Evolutionary conservation across 116 monocot species (phyloP).

Genomic region (Trichopus zeylanicus): DNA sequence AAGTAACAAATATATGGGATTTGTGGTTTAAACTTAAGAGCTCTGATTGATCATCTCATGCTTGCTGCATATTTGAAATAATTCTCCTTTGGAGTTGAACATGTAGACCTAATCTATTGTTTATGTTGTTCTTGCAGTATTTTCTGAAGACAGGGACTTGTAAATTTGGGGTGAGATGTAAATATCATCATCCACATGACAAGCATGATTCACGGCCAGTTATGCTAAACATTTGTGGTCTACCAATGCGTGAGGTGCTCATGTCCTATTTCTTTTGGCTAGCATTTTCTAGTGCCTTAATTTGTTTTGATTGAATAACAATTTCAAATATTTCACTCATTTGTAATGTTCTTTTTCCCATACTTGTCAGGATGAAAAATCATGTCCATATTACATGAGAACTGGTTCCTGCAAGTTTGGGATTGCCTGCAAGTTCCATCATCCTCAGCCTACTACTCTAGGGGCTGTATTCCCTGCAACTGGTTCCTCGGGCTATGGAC

Average conservation of each 20-base stretch:
- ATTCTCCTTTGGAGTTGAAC: neutral
- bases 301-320: too few relatives aligned
- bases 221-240: constrained; percentile 45
- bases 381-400: constrained; percentile 85
- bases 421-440: constrained; percentile 78
- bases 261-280: neutral
- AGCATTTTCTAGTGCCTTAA: neutral
- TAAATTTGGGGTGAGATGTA: constrained; percentile 73
- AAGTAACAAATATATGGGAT: neutral
- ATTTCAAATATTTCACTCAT: too few relatives aligned
- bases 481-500: constrained; percentile 37
- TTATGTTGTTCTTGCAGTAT: constrained; percentile 50
- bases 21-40: neutral
- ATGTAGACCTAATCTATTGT: neutral
- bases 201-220: constrained; percentile 25
- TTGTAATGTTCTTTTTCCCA: too few relatives aligned
- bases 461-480: constrained; percentile 28
- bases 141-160: constrained; percentile 84
- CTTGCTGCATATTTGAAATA: neutral
- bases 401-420: constrained; percentile 84
- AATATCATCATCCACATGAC: constrained; percentile 84
- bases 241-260: constrained; percentile 78
- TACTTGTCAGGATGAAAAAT: constrained; percentile 64
- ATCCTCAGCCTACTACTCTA: constrained; percentile 53
- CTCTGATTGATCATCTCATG: neutral